Evolutionary conservation across 116 monocot genomes (phyloP).

Genomic region (Iris pallida): DNA sequence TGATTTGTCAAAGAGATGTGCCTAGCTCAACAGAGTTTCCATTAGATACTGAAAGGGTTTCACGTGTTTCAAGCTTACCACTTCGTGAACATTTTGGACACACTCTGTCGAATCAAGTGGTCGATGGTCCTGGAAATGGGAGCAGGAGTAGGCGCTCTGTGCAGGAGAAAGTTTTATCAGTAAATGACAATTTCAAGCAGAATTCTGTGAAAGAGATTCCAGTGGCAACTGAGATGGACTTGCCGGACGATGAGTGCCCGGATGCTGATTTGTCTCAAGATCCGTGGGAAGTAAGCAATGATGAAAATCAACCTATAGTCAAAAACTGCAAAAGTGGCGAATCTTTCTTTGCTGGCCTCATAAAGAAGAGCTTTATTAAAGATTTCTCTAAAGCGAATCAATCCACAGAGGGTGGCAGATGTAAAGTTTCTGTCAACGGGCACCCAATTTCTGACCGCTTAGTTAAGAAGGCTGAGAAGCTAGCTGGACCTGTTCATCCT

Average conservation of each 20-base stretch:
- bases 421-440: conserved; percentile 58
- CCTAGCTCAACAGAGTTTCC: conserved; percentile 42
- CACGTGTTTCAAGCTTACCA: conserved; percentile 40
- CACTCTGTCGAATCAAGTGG: conserved; percentile 29
- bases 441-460: conserved; percentile 54
- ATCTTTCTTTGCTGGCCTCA: conserved; percentile 66
- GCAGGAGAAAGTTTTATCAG: conserved; percentile 46
- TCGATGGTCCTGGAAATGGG: conserved; percentile 48
- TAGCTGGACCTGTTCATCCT: conserved; percentile 69
- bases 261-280: conserved; percentile 54
- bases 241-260: conserved; percentile 47
- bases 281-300: conserved; percentile 37
- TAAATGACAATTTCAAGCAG: conserved; percentile 59
- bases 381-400: conserved; percentile 45
- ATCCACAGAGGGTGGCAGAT: conserved; percentile 30
- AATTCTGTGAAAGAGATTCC: conserved; percentile 60
- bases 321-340: conserved; percentile 51
- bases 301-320: conserved; percentile 39
- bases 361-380: conserved; percentile 81
- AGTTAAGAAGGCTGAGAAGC: conserved; percentile 80
- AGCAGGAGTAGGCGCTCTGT: conserved; percentile 66
- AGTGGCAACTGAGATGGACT: conserved; percentile 55
- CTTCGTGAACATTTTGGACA: conserved; percentile 57
- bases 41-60: conserved; percentile 22
- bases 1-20: conserved; percentile 37